These are phyloP conservation scores for Scheffersomyces spartinae DNA, from an alignment of 805 yeast species.

Conservation along the genomic window DNA sequence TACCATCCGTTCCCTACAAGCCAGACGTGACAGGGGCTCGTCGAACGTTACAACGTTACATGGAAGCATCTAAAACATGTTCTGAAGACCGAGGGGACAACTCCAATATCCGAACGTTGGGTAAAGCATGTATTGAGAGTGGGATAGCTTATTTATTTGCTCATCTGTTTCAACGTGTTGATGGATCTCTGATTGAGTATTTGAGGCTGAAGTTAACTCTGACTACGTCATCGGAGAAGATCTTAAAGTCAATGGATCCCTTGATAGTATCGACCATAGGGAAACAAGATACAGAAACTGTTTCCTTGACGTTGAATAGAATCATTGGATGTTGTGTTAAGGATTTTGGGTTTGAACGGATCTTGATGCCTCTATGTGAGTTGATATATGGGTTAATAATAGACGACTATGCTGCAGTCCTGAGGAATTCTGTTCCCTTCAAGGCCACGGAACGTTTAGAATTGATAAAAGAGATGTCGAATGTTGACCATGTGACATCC, in stretches of 20 bases:
- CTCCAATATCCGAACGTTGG: slow-evolving; percentile 45
- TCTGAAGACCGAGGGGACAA: slow-evolving; percentile 28
- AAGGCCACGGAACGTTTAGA: slow-evolving; percentile 1
- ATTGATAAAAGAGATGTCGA: too few relatives aligned
- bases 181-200: slow-evolving; percentile 44
- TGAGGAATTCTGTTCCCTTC: slow-evolving; percentile 27
- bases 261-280: slow-evolving; percentile 16
- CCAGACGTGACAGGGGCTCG: too few relatives aligned
- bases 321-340: slow-evolving; percentile 60
- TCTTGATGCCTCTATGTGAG: slow-evolving; percentile 57
- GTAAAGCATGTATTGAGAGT: slow-evolving; percentile 42
- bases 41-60: too few relatives aligned
- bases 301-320: slow-evolving; percentile 43
- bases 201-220: slow-evolving; percentile 32
- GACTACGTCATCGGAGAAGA: slow-evolving; percentile 29
- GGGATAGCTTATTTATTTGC: slow-evolving; percentile 54
- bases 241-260: slow-evolving; percentile 37
- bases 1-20: too few relatives aligned
- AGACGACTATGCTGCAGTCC: slow-evolving; percentile 53
- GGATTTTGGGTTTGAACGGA: slow-evolving; percentile 70
- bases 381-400: slow-evolving; percentile 50
- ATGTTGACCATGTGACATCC: slow-evolving; percentile 2
- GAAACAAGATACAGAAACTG: slow-evolving; percentile 36
- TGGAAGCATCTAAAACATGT: slow-evolving; percentile 57
- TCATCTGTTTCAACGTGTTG: slow-evolving; percentile 43